Percentiles rank a stretch among this genome's conserved stretches.
Evolutionary conservation across 192 early-diverging fungal genomes (phyloP).

Genomic region (Gryganskiella cystojenkinii): DNA sequence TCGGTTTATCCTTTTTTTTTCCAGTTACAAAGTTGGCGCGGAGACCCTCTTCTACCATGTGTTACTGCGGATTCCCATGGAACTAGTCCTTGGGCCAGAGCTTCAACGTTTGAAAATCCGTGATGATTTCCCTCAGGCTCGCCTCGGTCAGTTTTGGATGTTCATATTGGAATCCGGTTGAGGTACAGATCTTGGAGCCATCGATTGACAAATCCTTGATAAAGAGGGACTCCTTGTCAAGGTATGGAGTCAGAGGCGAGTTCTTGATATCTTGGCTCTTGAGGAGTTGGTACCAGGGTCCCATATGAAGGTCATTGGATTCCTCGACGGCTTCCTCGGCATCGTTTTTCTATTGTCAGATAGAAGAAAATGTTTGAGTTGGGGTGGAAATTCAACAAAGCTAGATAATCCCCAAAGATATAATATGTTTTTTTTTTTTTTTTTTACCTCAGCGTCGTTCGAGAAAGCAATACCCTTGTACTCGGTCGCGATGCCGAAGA

Average conservation of each 20-base stretch:
- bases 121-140: slow-evolving; percentile 77
- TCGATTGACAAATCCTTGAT: slow-evolving; percentile 86
- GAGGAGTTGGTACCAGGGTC: slow-evolving; percentile 90
- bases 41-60: not conserved
- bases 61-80: too few species aligned
- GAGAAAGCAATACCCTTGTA: slow-evolving; percentile 80
- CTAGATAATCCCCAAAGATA: not conserved
- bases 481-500: slow-evolving; percentile 85
- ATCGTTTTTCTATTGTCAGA: slow-evolving; percentile 61
- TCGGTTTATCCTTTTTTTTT: not conserved
- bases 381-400: not conserved
- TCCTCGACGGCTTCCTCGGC: slow-evolving; percentile 88
- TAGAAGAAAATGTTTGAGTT: slow-evolving; percentile 73
- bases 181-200: slow-evolving; percentile 78
- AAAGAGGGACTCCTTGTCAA: slow-evolving; percentile 92
- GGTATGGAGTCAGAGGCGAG: slow-evolving; percentile 91
- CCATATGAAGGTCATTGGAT: slow-evolving; percentile 93
- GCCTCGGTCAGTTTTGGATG: slow-evolving; percentile 72
- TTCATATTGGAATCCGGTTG: slow-evolving; percentile 77
- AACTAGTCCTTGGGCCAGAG: slow-evolving; percentile 81
- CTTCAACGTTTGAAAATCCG: slow-evolving; percentile 78
- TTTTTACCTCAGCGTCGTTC: slow-evolving; percentile 74
- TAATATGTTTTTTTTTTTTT: not conserved
- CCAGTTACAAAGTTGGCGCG: not conserved
- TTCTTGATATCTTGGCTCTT: slow-evolving; percentile 72